phyloP scores from a whole-genome alignment of 192 early-diverging fungal genomes.

The Linnemannia exigua region DNA sequence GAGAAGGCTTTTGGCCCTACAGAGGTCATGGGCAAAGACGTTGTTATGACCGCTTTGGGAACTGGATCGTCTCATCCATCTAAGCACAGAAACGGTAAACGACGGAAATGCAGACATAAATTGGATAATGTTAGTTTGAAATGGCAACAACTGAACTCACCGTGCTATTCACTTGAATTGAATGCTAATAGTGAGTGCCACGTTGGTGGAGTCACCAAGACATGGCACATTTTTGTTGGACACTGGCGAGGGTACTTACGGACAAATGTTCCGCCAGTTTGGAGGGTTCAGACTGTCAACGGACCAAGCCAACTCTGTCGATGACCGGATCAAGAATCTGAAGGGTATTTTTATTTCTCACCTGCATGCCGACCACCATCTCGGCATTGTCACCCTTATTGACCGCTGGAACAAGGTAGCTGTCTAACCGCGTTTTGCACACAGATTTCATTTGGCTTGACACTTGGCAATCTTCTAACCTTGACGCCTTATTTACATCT shows the following conservation, averaged over 20 bases:
- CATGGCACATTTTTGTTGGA: constrained; percentile 85
- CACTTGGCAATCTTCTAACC: not conserved
- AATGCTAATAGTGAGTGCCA: constrained; percentile 77
- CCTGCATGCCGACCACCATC: constrained; percentile 98
- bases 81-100: constrained; percentile 89
- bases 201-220: constrained; percentile 74
- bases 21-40: constrained; percentile 59
- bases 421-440: not conserved
- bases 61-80: constrained; percentile 93
- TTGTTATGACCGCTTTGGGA: constrained; percentile 83
- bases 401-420: constrained; percentile 76
- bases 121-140: not conserved
- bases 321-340: constrained; percentile 69
- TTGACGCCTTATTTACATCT: not conserved
- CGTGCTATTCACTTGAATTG: not conserved
- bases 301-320: constrained; percentile 57
- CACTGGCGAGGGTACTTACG: constrained; percentile 90
- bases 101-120: not conserved
- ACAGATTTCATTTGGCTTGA: not conserved
- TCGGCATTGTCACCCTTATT: constrained; percentile 85
- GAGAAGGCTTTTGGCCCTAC: not conserved
- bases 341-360: constrained; percentile 92
- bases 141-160: not conserved
- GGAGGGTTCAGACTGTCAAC: constrained; percentile 28
- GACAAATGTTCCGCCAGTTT: constrained; percentile 84